Conservation (phyloP, 2,329 filamentous ascomycete species). For the Oidium heveae region DNA sequence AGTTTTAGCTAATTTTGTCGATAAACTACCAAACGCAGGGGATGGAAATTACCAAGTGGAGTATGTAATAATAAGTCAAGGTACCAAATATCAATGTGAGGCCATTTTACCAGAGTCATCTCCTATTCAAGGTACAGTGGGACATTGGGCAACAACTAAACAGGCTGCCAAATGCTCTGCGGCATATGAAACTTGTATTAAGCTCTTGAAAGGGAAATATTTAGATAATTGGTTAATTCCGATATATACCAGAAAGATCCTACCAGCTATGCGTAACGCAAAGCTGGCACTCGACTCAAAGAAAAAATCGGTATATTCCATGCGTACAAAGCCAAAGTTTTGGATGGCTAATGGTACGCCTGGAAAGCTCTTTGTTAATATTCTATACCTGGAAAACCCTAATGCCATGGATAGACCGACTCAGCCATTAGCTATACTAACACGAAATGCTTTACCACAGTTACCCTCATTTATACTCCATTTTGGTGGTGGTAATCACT, state of each 20-base stretch:
- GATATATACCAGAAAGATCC: constrained; percentile 41
- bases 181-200: constrained; percentile 58
- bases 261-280: constrained; percentile 72
- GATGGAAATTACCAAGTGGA: constrained; percentile 19
- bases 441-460: constrained; percentile 34
- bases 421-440: constrained; percentile 43
- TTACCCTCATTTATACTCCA: constrained; percentile 48
- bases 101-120: constrained; percentile 53
- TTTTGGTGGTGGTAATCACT: constrained; percentile 36
- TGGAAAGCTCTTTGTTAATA: constrained; percentile 29
- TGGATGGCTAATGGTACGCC: constrained; percentile 34
- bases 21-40: constrained; percentile 30
- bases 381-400: constrained; percentile 32
- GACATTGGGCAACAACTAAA: constrained; percentile 41
- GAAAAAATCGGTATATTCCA: constrained; percentile 46
- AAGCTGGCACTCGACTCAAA: constrained; percentile 58
- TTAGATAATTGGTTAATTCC: constrained; percentile 56
- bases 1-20: constrained; percentile 48
- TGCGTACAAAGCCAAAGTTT: constrained; percentile 52
- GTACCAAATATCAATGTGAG: constrained; percentile 45
- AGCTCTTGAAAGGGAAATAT: constrained; percentile 37
- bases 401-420: constrained; percentile 31
- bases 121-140: constrained; percentile 40
- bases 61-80: constrained; percentile 34
- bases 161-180: constrained; percentile 65